phyloP scores from a whole-genome alignment of 2,329 filamentous ascomycete species.

The Stachybotrys echinatus region DNA sequence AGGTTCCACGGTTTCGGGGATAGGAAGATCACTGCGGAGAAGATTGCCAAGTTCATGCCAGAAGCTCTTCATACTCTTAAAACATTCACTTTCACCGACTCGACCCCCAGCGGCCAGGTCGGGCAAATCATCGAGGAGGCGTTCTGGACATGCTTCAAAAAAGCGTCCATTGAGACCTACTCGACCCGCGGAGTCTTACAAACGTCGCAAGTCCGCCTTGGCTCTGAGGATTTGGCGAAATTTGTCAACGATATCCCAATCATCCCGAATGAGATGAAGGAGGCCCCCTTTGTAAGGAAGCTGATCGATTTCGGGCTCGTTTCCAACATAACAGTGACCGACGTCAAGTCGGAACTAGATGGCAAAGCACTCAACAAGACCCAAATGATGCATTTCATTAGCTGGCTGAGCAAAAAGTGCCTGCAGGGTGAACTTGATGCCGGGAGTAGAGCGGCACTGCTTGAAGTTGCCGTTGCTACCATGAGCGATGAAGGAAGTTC shows the following conservation, averaged over 20 bases:
- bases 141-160: slow-evolving; percentile 89
- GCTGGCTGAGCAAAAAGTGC: slow-evolving; percentile 74
- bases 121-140: slow-evolving; percentile 87
- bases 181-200: slow-evolving; percentile 83
- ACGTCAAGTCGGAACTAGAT: slow-evolving; percentile 80
- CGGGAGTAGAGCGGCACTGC: slow-evolving; percentile 60
- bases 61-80: slow-evolving; percentile 78
- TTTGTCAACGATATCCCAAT: slow-evolving; percentile 90
- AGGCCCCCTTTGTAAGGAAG: slow-evolving; percentile 71
- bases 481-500: slow-evolving; percentile 55
- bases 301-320: slow-evolving; percentile 81
- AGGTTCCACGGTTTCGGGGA: slow-evolving; percentile 47
- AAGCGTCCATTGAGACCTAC: slow-evolving; percentile 78
- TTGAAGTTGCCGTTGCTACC: slow-evolving; percentile 75
- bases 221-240: slow-evolving; percentile 54
- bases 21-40: slow-evolving; percentile 53
- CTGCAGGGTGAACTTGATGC: slow-evolving; percentile 67
- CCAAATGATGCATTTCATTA: slow-evolving; percentile 78
- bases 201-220: slow-evolving; percentile 78
- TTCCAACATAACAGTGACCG: slow-evolving; percentile 78
- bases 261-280: slow-evolving; percentile 69
- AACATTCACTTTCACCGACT: slow-evolving; percentile 84
- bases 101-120: slow-evolving; percentile 80
- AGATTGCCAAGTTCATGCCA: slow-evolving; percentile 64
- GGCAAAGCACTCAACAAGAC: slow-evolving; percentile 72